phyloP scores from a whole-genome alignment of 306 rosid genomes.

The Ormosia emarginata region DNA sequence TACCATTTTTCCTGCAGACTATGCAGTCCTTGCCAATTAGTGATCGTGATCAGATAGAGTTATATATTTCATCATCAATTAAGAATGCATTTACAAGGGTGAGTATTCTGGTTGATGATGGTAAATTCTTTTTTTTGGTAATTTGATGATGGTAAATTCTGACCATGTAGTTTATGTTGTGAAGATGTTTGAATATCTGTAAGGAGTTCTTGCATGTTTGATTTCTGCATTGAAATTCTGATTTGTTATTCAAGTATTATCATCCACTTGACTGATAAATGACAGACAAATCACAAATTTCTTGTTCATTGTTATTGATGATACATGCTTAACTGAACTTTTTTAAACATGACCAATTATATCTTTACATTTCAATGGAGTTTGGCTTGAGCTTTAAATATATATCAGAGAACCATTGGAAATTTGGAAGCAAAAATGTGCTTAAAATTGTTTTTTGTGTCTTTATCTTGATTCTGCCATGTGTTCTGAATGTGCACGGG shows the following conservation, averaged over 20 bases:
- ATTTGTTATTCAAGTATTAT: background rate
- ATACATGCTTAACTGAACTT: background rate
- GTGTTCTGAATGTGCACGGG: background rate
- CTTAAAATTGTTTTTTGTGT: background rate
- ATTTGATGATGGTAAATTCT: slow-evolving; percentile 8
- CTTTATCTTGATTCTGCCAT: slow-evolving; percentile 3
- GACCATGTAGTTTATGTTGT: slow-evolving; percentile 12
- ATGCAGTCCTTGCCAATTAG: slow-evolving; percentile 58
- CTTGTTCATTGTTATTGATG: background rate
- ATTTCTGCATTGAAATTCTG: slow-evolving; percentile 10
- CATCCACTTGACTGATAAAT: slow-evolving; percentile 15
- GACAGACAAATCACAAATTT: background rate
- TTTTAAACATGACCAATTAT: background rate
- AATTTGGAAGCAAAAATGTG: background rate
- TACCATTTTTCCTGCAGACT: slow-evolving; percentile 44
- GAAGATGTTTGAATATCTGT: slow-evolving; percentile 16
- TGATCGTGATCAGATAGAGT: slow-evolving; percentile 93
- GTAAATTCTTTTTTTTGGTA: background rate
- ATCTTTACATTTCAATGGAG: background rate
- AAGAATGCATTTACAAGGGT: slow-evolving; percentile 87
- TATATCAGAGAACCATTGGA: background rate
- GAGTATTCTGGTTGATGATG: slow-evolving; percentile 35
- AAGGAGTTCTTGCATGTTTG: background rate
- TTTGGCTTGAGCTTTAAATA: background rate
- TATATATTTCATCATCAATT: slow-evolving; percentile 66